A percentile compares a stretch with the other conserved stretches of the same genome.
phyloP scores from a whole-genome alignment of 179 eudicot species.

The Gypsophila paniculata region DNA sequence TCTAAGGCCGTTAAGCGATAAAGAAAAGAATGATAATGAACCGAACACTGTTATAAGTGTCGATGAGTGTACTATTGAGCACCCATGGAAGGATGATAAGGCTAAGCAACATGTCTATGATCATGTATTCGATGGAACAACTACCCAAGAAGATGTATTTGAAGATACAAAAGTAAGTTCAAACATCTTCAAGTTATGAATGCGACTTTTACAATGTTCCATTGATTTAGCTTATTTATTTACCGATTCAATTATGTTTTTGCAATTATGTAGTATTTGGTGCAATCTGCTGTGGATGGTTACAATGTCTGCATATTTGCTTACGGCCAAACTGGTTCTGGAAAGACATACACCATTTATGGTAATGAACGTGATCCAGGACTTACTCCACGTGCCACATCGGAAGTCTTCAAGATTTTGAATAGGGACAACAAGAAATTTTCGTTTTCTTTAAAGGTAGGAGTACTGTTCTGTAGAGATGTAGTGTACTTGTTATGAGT shows the following conservation, averaged over 20 bases:
- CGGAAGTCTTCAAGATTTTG: slow-evolving; percentile 76
- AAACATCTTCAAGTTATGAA: neutral
- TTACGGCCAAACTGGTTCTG: slow-evolving; percentile 99
- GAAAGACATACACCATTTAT: slow-evolving; percentile 93
- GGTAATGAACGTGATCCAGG: slow-evolving; percentile 78
- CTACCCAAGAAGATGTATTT: slow-evolving; percentile 88
- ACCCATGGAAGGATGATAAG: slow-evolving; percentile 90
- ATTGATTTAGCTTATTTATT: neutral
- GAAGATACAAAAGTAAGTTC: slow-evolving; percentile 86
- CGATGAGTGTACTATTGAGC: slow-evolving; percentile 96
- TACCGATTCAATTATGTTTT: neutral
- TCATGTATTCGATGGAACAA: slow-evolving; percentile 77
- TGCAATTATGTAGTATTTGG: slow-evolving; percentile 63
- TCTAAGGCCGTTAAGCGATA: slow-evolving; percentile 75
- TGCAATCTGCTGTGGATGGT: slow-evolving; percentile 98
- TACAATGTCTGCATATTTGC: slow-evolving; percentile 98
- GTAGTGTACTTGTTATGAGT: neutral
- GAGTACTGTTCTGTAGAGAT: neutral
- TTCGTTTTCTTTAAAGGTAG: slow-evolving; percentile 83
- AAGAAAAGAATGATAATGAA: slow-evolving; percentile 63
- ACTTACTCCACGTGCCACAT: slow-evolving; percentile 85
- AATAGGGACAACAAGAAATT: slow-evolving; percentile 73
- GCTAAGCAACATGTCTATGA: slow-evolving; percentile 87
- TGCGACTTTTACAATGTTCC: neutral
- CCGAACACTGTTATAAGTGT: slow-evolving; percentile 43